phyloP scores from a whole-genome alignment of 1,139 yeast species.

The Blastobotrys petasosporus region DNA sequence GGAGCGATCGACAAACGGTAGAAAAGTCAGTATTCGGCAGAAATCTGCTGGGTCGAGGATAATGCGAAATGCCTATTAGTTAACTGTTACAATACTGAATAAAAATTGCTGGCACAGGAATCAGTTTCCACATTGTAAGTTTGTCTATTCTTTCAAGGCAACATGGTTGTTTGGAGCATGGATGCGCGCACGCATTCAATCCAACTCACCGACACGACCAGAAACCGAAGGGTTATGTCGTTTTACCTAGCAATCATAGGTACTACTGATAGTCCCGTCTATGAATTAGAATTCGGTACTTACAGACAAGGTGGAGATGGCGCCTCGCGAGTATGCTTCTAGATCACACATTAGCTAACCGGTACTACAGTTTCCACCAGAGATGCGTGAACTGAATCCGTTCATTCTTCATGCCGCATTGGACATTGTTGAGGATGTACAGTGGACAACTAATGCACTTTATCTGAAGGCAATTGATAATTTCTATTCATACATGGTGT shows the following conservation, averaged over 20 bases:
- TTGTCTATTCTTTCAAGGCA: too few relatives aligned
- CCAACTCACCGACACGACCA: too few relatives aligned
- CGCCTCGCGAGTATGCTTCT: slow-evolving; percentile 34
- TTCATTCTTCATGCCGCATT: slow-evolving; percentile 83
- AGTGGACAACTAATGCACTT: slow-evolving; percentile 65
- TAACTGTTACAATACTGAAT: too few relatives aligned
- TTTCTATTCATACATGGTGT: slow-evolving; percentile 73
- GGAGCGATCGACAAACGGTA: too few relatives aligned
- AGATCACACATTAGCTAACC: not conserved
- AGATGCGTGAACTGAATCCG: slow-evolving; percentile 75
- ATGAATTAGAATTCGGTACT: slow-evolving; percentile 82
- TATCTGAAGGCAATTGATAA: slow-evolving; percentile 76
- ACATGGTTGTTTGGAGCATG: too few relatives aligned
- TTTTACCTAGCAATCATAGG: slow-evolving; percentile 88
- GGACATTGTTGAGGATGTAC: slow-evolving; percentile 83
- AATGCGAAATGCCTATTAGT: too few relatives aligned
- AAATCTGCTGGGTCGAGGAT: too few relatives aligned
- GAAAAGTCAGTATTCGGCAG: too few relatives aligned
- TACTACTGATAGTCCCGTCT: slow-evolving; percentile 76
- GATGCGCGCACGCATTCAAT: too few relatives aligned
- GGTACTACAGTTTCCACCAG: slow-evolving; percentile 46
- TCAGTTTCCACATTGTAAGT: too few relatives aligned
- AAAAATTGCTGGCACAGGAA: too few relatives aligned
- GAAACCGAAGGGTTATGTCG: slow-evolving; percentile 41
- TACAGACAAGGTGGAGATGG: slow-evolving; percentile 62